These are phyloP conservation scores for Cyphellophora attinorum DNA, from an alignment of 2,329 filamentous ascomycete species.

Conservation along the genomic window DNA sequence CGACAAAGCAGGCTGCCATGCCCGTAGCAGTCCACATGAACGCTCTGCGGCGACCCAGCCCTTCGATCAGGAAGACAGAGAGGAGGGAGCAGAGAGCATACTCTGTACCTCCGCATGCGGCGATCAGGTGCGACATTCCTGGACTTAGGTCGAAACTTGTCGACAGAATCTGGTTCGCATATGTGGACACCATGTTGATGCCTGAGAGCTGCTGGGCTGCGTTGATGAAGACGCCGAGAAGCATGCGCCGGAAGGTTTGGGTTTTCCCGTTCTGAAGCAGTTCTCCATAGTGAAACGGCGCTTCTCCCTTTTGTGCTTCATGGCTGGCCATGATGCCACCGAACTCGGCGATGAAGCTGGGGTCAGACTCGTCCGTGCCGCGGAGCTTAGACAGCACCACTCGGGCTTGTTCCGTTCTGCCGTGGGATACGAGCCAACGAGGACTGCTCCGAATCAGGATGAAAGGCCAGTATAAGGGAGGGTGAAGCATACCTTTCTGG, in stretches of 20 bases:
- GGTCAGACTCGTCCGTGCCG: constrained; percentile 1
- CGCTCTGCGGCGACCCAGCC: constrained; percentile 50
- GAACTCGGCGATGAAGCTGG: constrained; percentile 3
- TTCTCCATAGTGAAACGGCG: constrained; percentile 19
- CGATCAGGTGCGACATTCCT: constrained; percentile 37
- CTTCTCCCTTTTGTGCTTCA: constrained; percentile 5
- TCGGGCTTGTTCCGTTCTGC: constrained; percentile 42
- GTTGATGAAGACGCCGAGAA: constrained; percentile 47
- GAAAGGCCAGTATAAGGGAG: constrained; percentile 34
- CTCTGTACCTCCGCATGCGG: constrained; percentile 44
- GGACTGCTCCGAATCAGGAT: constrained; percentile 42
- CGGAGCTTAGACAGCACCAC: constrained; percentile 28
- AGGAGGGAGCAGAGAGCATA: constrained; percentile 44
- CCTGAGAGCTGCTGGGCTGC: constrained; percentile 42
- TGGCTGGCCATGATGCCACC: constrained; percentile 4
- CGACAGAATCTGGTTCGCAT: constrained; percentile 33
- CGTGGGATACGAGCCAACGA: constrained; percentile 49
- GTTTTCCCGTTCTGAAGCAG: constrained; percentile 48
- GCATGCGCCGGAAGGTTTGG: constrained; percentile 45
- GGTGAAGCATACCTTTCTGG: constrained; percentile 36
- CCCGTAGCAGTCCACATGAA: constrained; percentile 63
- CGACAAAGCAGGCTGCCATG: constrained; percentile 58
- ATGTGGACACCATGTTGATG: constrained; percentile 36
- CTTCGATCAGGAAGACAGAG: constrained; percentile 42
- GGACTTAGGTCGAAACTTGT: constrained; percentile 30